Evolutionary conservation across 2,329 filamentous ascomycete genomes (phyloP), one percentile per base, ranked within the genome.

Genomic region (Ophiostoma tasmaniense): DNA sequence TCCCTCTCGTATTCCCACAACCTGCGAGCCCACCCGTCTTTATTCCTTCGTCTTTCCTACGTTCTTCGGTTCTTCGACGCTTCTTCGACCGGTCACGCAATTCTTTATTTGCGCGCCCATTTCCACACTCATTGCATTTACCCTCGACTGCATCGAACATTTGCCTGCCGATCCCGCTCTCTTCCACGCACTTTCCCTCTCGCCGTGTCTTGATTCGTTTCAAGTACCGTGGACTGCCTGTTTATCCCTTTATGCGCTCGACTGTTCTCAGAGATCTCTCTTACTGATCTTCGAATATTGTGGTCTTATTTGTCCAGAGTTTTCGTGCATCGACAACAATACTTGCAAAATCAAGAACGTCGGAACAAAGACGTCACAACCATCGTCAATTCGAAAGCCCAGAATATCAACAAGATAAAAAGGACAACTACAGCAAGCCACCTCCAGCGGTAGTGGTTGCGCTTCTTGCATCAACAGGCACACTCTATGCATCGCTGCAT

Each of bases 401-500:
- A n/a, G 7, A 20, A 45, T 45, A 45, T 45, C 42, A 45, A 45
- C 6, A 7, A 7, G 20, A n/a, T n/a, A 20, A 7, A 45, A 45
- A 45, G 20, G 20, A 45, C 20, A 45, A 45, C 7, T n/a, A n/a
- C 8, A 61, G 14, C 55, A 61, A 61, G 55, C 55, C 25, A 61
- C 55, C 22, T 30, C 4, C 11, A 17, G 55, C 20, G 11, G 55
- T 30, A 28, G 30, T 25, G 25, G 30, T 61, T 37, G 30, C 33
- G 14, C 28, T 64, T 8, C 33, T 64, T 64, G 30, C 33, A n/a
- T 64, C 28, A 10, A 20, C 20, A n/a, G 30, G 14, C 30, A 5
- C 61, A 64, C 61, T 64, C 61, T 61, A 61, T 61, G 55, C 55
- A 61, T 28, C 61, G 33, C 28, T 39, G 30, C 17, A 64, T 39